phyloP scores from a whole-genome alignment of 352 stramenopile genomes.

The Phytophthora europaea region DNA sequence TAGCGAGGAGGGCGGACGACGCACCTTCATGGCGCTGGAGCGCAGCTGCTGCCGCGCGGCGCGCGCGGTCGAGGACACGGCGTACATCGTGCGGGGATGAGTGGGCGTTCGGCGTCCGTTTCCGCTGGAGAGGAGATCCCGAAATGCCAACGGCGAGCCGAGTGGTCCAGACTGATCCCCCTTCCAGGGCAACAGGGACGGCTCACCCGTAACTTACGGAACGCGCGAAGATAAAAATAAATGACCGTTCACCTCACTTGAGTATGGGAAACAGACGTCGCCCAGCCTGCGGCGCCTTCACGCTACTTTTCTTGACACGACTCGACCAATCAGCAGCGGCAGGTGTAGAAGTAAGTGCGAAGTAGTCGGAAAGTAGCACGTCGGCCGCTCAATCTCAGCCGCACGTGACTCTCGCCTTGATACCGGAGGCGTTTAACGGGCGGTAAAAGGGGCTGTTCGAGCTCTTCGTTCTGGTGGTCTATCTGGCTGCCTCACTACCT shows the following conservation, averaged over 20 bases:
- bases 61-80: constrained; percentile 67
- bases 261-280: constrained; percentile 21
- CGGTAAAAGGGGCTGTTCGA: constrained; percentile 10
- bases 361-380: background rate
- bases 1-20: no score
- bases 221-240: constrained; percentile 1
- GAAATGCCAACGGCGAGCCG: constrained; percentile 58
- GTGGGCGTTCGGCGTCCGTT: constrained; percentile 32
- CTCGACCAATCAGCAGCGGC: background rate
- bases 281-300: constrained; percentile 9
- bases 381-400: constrained; percentile 35
- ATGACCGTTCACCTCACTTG: background rate
- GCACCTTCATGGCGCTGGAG: constrained; percentile 70
- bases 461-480: constrained; percentile 47
- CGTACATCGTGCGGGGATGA: constrained; percentile 54
- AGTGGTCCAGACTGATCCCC: constrained; percentile 35
- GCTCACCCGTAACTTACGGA: constrained; percentile 30
- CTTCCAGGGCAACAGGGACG: constrained; percentile 5
- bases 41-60: constrained; percentile 75
- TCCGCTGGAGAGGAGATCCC: constrained; percentile 73
- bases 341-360: background rate
- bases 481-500: background rate
- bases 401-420: constrained; percentile 25
- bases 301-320: background rate
- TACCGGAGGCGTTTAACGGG: constrained; percentile 14